Evolutionary conservation across 2,329 filamentous ascomycete genomes (phyloP).

Genomic region (Stagonosporopsis cucurbitacearum): DNA sequence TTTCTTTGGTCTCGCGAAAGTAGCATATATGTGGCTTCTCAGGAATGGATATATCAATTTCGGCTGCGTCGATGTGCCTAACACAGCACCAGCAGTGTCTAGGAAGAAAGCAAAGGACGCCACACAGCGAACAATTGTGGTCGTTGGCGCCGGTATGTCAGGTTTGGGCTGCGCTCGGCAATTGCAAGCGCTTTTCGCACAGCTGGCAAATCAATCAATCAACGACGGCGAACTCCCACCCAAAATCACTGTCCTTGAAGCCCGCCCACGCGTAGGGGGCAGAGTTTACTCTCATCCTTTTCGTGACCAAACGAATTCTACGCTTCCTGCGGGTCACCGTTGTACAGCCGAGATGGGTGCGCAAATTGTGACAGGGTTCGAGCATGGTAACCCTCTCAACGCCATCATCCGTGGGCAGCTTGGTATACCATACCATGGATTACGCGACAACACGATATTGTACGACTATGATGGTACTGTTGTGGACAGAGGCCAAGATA

Average conservation of each 20-base stretch:
- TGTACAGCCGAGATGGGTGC: conserved; percentile 96
- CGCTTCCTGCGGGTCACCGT: conserved; percentile 60
- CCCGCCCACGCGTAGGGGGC: conserved; percentile 84
- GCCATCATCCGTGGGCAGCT: conserved; percentile 90
- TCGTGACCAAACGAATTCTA: conserved; percentile 63
- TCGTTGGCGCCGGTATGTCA: conserved; percentile 93
- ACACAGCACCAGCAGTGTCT: conserved; percentile 46
- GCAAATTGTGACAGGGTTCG: conserved; percentile 97
- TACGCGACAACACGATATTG: conserved; percentile 81
- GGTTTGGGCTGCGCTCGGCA: conserved; percentile 92
- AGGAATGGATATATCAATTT: conserved; percentile 96
- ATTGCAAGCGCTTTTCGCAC: conserved; percentile 81
- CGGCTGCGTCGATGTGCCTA: conserved; percentile 80
- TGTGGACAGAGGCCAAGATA: conserved; percentile 79
- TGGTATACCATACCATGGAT: conserved; percentile 80
- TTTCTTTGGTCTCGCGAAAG: conserved; percentile 86
- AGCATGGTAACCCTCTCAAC: conserved; percentile 92
- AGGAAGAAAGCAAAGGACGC: conserved; percentile 51
- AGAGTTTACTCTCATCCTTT: conserved; percentile 86
- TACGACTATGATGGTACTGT: conserved; percentile 83
- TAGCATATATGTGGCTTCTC: conserved; percentile 92
- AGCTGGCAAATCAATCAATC: conserved; percentile 74
- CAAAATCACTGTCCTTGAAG: conserved; percentile 82
- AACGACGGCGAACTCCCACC: conserved; percentile 72
- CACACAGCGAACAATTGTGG: conserved; percentile 75